phyloP scores from a whole-genome alignment of 371 early-diverging fungal genomes.

The Rhizopus stolonifer region DNA sequence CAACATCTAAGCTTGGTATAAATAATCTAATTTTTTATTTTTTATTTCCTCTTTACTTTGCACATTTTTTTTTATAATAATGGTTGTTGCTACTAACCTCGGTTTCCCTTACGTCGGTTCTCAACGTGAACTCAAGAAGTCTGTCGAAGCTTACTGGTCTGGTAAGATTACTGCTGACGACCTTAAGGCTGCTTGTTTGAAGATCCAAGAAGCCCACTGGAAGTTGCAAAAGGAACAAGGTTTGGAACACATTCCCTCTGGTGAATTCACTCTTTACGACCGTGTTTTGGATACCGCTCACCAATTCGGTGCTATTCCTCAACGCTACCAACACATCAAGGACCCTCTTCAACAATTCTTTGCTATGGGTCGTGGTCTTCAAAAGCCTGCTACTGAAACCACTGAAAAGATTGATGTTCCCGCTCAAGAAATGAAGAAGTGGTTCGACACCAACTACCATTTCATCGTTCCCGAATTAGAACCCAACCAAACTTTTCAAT shows the following conservation, averaged over 20 bases:
- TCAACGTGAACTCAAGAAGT: conserved; percentile 87
- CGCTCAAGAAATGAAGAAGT: conserved; percentile 95
- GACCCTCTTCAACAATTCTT: conserved; percentile 84
- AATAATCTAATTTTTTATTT: not conserved
- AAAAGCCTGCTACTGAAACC: conserved; percentile 64
- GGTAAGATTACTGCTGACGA: conserved; percentile 79
- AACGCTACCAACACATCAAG: conserved; percentile 68
- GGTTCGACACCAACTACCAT: conserved; percentile 98
- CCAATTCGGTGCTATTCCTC: conserved; percentile 77
- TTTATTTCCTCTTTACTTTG: conserved; percentile 1
- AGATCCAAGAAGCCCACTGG: conserved; percentile 90
- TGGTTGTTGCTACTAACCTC: conserved; percentile 75
- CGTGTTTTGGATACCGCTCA: conserved; percentile 89
- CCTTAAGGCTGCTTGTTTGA: conserved; percentile 70
- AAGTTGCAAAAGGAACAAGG: conserved; percentile 78
- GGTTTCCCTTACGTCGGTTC: conserved; percentile 83
- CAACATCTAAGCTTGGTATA: too few species aligned
- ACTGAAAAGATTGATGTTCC: conserved; percentile 81
- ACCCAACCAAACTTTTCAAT: conserved; percentile 70
- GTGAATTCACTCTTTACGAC: conserved; percentile 96
- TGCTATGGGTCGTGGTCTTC: conserved; percentile 96
- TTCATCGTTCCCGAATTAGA: conserved; percentile 89
- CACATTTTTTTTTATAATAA: conserved; percentile 21
- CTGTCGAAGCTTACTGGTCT: conserved; percentile 91
- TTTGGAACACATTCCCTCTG: conserved; percentile 83